Base-by-base conservation (phyloP, 2,329 filamentous ascomycete genomes). In the Colletotrichum lindemuthianum region DNA sequence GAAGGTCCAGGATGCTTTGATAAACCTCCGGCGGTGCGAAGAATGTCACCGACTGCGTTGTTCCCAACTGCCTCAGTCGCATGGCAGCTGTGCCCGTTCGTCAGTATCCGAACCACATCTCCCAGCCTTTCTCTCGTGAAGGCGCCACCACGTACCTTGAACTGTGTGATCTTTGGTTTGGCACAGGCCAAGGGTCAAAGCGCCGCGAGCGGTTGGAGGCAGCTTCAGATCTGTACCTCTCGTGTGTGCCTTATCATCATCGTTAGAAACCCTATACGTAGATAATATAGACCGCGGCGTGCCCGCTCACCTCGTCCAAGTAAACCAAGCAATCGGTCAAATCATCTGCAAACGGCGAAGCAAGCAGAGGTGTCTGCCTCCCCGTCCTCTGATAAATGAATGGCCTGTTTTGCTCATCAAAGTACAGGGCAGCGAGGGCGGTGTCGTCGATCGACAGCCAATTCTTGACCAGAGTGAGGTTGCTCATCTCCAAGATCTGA, bases 151-250 rank as follows among this genome's bases (percentile, higher is more conserved):
- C 72, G 66, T 74, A 84, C 84, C 84, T 81, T 90, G 87, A 0
- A 88, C 86, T 0, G 84, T 82, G 8, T 85, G 80, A 59, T 90
- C 88, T 63, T 90, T 90, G 0, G 84, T 88, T 57, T 87, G 82
- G 1, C 82, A 79, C 0, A 85, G 76, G 0, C 83, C 84, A 0
- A 90, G 73, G 0, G 87, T 90, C 1, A 90, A 69, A 0, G 86
- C 87, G 0, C 82, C 87, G 1, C 60, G 68, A 1, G 84, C 81
- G 1, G 70, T 1, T 0, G 70, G 33, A 0, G 86, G 86, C 2
- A 90, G 74, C 63, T 84, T 86, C 1, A 90, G 72, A 66, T 90
- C 87, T 0, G 84, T 88, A 0, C 88, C 88, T 2, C 88, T 76
- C 0, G 86, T 88, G 52, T 90, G 87, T 0, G 84, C 85, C 68